Conservation (phyloP, 129 eudicot genomes). For the Tagetes erecta region DNA sequence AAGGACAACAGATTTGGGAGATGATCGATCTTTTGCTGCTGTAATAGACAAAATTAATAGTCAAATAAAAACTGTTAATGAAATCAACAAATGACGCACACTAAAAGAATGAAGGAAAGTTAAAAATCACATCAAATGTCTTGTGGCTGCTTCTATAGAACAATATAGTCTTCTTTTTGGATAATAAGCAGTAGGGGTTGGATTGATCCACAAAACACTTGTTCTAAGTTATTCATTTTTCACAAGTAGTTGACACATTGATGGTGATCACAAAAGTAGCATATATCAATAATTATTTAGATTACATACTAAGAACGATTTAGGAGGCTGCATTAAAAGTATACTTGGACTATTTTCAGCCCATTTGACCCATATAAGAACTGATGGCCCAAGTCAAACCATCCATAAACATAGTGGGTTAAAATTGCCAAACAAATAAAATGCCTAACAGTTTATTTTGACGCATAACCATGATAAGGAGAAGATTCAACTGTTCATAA, state of each 20-base stretch:
- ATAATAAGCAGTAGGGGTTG: background rate
- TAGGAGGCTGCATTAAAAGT: background rate
- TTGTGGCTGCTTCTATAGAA: background rate
- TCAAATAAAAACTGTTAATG: background rate
- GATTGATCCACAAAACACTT: background rate
- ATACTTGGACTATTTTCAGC: background rate
- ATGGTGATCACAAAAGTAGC: background rate
- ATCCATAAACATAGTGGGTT: background rate
- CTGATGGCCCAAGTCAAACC: background rate
- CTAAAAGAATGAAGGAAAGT: background rate
- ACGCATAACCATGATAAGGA: conserved; percentile 6
- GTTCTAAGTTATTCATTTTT: background rate
- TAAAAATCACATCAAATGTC: background rate
- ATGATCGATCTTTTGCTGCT: conserved; percentile 63
- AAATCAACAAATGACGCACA: background rate
- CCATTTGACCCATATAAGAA: background rate
- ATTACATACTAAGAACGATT: background rate
- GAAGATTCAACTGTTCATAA: conserved; percentile 61
- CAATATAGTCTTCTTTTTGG: background rate
- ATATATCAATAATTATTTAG: too few species aligned
- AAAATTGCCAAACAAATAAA: background rate
- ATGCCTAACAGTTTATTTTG: background rate
- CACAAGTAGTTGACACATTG: background rate
- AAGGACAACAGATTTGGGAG: conserved; percentile 68
- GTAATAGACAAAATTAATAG: conserved; percentile 12